Percentiles rank a stretch among this genome's conserved stretches.
Evolutionary conservation across 2,329 filamentous ascomycete species (phyloP).

Genomic region (Pseudocercospora fuligena): DNA sequence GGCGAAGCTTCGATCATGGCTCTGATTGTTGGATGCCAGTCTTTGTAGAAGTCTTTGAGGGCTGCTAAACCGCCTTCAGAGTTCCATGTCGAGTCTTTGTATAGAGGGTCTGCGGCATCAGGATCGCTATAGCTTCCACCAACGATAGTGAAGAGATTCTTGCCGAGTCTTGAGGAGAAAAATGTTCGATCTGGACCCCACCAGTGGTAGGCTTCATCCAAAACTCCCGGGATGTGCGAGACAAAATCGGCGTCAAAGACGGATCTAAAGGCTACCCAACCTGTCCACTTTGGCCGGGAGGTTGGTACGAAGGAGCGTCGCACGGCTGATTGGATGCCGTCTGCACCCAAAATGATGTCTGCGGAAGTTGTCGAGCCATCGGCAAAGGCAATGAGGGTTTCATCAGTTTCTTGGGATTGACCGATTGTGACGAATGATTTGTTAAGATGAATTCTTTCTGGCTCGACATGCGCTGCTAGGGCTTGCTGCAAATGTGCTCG

Average conservation of each 20-base stretch:
- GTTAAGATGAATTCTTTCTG: conserved; percentile 39
- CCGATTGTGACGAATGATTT: conserved; percentile 36
- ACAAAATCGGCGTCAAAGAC: conserved; percentile 44
- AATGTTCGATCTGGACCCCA: conserved; percentile 33
- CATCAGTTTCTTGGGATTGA: conserved; percentile 15
- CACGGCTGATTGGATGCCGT: conserved; percentile 46
- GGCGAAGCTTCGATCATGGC: conserved; percentile 42
- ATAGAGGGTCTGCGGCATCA: conserved; percentile 16
- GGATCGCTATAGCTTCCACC: conserved; percentile 32
- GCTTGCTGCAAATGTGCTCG: conserved; percentile 44
- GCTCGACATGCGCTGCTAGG: conserved; percentile 40
- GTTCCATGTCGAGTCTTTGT: conserved; percentile 22
- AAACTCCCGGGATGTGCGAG: conserved; percentile 39
- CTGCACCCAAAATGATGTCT: conserved; percentile 44
- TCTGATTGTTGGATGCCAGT: conserved; percentile 42
- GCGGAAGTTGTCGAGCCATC: conserved; percentile 38
- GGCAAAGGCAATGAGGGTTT: conserved; percentile 38
- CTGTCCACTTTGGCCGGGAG: conserved; percentile 44
- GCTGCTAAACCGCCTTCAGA: conserved; percentile 18
- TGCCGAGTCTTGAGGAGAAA: conserved; percentile 40
- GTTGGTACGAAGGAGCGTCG: conserved; percentile 35
- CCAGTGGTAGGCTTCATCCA: conserved; percentile 45
- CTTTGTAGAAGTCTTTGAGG: conserved; percentile 23
- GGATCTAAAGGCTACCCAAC: conserved; percentile 45
- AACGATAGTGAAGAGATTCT: conserved; percentile 41